These are phyloP conservation scores for Mycena crocata DNA, from an alignment of 768 basidiomycete genomes.

Conservation along the genomic window DNA sequence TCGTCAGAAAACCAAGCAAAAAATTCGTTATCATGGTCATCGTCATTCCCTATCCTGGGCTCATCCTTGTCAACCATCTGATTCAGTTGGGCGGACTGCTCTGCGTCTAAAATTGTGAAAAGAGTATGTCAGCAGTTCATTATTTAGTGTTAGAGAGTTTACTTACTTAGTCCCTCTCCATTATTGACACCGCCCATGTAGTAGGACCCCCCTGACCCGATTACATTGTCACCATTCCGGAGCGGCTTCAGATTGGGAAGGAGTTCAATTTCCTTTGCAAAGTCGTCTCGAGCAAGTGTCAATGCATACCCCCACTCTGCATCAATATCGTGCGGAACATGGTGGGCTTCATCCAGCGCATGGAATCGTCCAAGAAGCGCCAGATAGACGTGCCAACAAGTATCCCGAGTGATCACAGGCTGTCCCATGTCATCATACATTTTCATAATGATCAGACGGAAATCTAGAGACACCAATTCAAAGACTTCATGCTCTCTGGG, in stretches of 20 bases:
- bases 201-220: background rate
- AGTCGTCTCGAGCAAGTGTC: background rate
- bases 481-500: background rate
- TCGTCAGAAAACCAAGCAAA: conserved; percentile 8
- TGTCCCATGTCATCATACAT: conserved; percentile 1
- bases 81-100: no score
- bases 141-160: background rate
- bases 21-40: background rate
- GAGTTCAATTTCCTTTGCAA: background rate
- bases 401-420: conserved; percentile 36
- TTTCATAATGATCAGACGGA: background rate
- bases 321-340: background rate
- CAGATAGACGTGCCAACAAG: background rate
- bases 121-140: conserved; percentile 1
- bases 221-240: background rate
- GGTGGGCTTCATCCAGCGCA: conserved; percentile 27
- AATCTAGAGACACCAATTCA: background rate
- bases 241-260: conserved; percentile 1
- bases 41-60: no score
- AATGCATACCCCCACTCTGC: conserved; percentile 2
- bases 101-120: no score
- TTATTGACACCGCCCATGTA: no score
- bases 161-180: background rate
- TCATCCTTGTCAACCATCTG: no score
- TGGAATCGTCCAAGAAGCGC: conserved; percentile 42